Conservation (phyloP, 495 filamentous ascomycete genomes). For the Talaromyces trachyspermus region DNA sequence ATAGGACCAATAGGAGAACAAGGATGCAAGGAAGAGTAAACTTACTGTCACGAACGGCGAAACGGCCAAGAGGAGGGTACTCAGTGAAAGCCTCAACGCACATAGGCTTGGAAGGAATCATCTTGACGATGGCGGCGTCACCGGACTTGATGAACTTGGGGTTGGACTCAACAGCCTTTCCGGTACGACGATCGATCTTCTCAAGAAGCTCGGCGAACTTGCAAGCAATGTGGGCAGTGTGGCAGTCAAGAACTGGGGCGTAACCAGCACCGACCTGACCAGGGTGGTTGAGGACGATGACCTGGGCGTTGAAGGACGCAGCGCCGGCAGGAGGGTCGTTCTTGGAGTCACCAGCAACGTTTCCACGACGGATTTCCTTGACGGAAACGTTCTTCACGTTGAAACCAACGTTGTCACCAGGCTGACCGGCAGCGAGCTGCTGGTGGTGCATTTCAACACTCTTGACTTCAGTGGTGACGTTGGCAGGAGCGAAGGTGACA, state of each 20-base stretch:
- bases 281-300: constrained; percentile 99
- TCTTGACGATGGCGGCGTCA: constrained; percentile 99
- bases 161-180: constrained; percentile 82
- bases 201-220: constrained; percentile 97
- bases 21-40: constrained; percentile 25
- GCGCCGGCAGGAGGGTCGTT: constrained; percentile 87
- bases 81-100: constrained; percentile 99
- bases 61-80: constrained; percentile 97
- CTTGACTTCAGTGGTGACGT: constrained; percentile 99
- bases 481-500: constrained; percentile 77
- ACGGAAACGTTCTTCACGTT: constrained; percentile 99
- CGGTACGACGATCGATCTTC: constrained; percentile 99
- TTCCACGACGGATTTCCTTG: constrained; percentile 99
- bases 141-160: constrained; percentile 99
- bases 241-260: constrained; percentile 97
- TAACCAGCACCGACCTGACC: constrained; percentile 99
- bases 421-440: constrained; percentile 91
- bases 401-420: constrained; percentile 99
- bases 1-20: constrained; percentile 5
- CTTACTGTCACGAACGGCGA: constrained; percentile 77
- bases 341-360: constrained; percentile 99
- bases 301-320: constrained; percentile 97
- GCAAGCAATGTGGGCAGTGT: constrained; percentile 99
- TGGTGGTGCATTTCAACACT: constrained; percentile 99
- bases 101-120: constrained; percentile 99